Evolutionary conservation across 148 eudicot species (phyloP).

Genomic region (Cornus kousa): DNA sequence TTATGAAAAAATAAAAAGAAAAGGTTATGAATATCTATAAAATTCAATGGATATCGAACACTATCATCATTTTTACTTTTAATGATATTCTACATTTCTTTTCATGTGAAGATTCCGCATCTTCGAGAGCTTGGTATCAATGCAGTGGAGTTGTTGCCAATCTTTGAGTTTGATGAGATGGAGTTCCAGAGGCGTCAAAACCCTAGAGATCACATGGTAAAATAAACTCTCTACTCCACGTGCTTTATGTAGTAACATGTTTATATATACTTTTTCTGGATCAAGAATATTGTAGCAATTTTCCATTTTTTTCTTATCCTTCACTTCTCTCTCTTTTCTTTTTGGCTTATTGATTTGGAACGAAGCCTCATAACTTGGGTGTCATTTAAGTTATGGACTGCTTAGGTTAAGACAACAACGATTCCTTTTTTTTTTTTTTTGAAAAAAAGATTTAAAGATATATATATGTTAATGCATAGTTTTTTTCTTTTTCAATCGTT

Average conservation of each 20-base stretch:
- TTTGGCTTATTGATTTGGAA: neutral
- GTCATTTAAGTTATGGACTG: neutral
- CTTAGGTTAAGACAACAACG: neutral
- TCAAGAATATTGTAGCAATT: neutral
- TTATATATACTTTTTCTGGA: neutral
- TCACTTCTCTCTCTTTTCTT: neutral
- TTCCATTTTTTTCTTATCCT: neutral
- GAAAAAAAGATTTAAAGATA: no score
- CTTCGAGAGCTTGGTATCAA: conserved; percentile 95
- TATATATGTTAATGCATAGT: no score
- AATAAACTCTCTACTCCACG: neutral
- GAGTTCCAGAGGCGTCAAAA: conserved; percentile 89
- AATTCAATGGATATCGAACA: neutral
- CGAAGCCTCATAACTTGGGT: neutral
- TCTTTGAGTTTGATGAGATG: conserved; percentile 98
- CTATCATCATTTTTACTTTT: neutral
- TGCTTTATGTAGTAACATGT: neutral
- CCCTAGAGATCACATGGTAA: conserved; percentile 95
- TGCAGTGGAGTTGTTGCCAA: conserved; percentile 93
- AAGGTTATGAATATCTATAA: no score
- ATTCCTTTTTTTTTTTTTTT: no score
- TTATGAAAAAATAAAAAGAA: no score
- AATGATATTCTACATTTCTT: neutral
- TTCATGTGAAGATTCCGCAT: conserved; percentile 73
- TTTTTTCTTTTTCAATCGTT: no score